phyloP scores from a whole-genome alignment of 2,329 filamentous ascomycete genomes.

The Diaporthe sp. region DNA sequence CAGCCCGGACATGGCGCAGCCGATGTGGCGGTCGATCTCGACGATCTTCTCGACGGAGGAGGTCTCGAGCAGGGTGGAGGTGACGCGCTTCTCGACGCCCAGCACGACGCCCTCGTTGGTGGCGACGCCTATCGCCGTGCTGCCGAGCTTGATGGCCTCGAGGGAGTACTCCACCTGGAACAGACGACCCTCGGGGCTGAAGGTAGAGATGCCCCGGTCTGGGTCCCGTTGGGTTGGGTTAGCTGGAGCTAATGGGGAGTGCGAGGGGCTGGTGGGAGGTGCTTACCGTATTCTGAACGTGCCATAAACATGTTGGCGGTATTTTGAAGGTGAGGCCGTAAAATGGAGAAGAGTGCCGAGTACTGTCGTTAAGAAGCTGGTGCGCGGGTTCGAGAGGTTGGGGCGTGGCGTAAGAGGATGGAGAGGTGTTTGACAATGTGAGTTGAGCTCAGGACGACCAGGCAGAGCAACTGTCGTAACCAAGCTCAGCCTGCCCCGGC shows the following conservation, averaged over 20 bases:
- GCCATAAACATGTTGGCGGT: slow-evolving; percentile 95
- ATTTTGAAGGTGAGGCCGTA: slow-evolving; percentile 46
- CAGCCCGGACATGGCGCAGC: slow-evolving; percentile 97
- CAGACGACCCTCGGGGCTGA: slow-evolving; percentile 98
- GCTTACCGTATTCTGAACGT: slow-evolving; percentile 98
- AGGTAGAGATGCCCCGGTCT: slow-evolving; percentile 99
- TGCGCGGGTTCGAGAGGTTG: slow-evolving; percentile 17
- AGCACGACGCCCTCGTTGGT: slow-evolving; percentile 96
- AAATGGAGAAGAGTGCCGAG: background rate
- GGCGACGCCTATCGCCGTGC: slow-evolving; percentile 97
- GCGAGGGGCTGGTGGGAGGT: slow-evolving; percentile 49
- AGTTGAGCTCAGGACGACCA: slow-evolving; percentile 44
- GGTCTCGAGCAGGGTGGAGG: slow-evolving; percentile 95
- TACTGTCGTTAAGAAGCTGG: background rate
- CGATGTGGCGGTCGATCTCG: slow-evolving; percentile 98
- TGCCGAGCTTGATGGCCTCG: slow-evolving; percentile 99
- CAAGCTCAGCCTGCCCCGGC: slow-evolving; percentile 38
- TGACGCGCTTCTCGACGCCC: slow-evolving; percentile 98
- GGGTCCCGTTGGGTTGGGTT: slow-evolving; percentile 34
- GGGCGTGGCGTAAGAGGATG: slow-evolving; percentile 8
- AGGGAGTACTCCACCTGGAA: slow-evolving; percentile 99
- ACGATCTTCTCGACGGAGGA: slow-evolving; percentile 99
- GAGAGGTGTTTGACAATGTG: slow-evolving; percentile 26
- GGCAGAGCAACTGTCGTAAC: slow-evolving; percentile 45
- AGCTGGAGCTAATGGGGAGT: slow-evolving; percentile 48